Base-by-base conservation (phyloP, 306 rosid species). In the Dicorynia guianensis region DNA sequence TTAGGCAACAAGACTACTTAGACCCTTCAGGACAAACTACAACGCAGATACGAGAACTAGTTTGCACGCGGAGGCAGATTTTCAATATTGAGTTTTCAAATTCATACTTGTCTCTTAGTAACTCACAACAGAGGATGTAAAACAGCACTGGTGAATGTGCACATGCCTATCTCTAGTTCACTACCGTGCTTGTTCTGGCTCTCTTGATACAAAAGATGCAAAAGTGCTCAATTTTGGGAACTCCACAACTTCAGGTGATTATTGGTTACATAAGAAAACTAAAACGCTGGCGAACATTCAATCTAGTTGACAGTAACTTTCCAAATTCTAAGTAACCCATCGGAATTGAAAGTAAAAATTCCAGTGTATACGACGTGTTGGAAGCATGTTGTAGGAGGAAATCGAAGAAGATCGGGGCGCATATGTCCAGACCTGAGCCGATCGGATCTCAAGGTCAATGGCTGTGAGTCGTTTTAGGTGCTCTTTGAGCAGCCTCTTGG, bases 401-500 rank as follows among this genome's bases (percentile, higher is more conserved):
- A 8, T 10, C n/a, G n/a, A 36, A 36, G 13, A 14, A 17, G 7
- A 50, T n/a, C 12, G 19, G 19, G 5, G 52, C n/a, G 67, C 9
- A 6, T 40, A 9, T 38, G 34, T 11, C 11, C 10, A 18, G 58
- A 83, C 95, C 93, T 90, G 96, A 49, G 87, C 89, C 3, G 96
- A 92, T 61, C 59, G 74, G 78, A 92, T 92, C 70, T 83, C 76
- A 18, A 92, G 88, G 48, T 88, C 87, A 59, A 92, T 88, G 25
- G 82, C 82, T 1, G 90, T 81, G 25, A 92, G 81, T 34, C 91
- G 90, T 40, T 88, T 92, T 59, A 92, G 87, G 77, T 92, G 91
- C 14, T 92, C 88, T 74, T 88, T 89, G 54, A 90, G 89, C 34
- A 92, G 92, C 43, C 88, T 82, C 91, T 89, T 92, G 15, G 97